Percentiles rank a stretch among this genome's conserved stretches.
phyloP scores from a whole-genome alignment of 2,329 filamentous ascomycete genomes.

The Monilinia fructigena region DNA sequence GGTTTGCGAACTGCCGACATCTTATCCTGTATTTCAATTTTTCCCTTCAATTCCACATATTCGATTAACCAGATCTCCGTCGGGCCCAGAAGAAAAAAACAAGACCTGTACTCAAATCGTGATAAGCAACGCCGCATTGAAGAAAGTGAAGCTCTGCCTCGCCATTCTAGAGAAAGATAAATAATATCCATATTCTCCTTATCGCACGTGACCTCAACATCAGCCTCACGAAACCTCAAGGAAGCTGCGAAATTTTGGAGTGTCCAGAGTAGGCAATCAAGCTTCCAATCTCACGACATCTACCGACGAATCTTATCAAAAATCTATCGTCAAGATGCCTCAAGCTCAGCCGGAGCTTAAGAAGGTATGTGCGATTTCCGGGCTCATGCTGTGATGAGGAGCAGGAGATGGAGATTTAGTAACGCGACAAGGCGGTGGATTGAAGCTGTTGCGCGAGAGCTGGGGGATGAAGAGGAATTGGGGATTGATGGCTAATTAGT shows the following conservation, averaged over 20 bases:
- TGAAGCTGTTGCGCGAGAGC: slow-evolving; percentile 23
- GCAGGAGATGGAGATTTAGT: neutral
- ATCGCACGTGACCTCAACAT: slow-evolving; percentile 36
- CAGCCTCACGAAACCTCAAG: slow-evolving; percentile 23
- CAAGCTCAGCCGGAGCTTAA: slow-evolving; percentile 98
- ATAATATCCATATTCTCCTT: slow-evolving; percentile 20
- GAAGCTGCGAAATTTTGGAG: slow-evolving; percentile 25
- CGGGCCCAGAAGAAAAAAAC: too few relatives aligned
- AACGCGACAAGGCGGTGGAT: slow-evolving; percentile 24
- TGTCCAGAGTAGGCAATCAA: slow-evolving; percentile 12
- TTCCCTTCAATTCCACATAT: neutral
- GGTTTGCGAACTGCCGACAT: slow-evolving; percentile 47
- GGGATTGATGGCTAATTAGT: slow-evolving; percentile 54
- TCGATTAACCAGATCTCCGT: neutral
- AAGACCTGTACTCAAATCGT: neutral
- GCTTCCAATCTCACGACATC: slow-evolving; percentile 23
- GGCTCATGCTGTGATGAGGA: neutral
- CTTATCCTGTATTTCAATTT: neutral
- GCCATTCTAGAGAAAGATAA: slow-evolving; percentile 1
- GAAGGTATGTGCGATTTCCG: slow-evolving; percentile 64
- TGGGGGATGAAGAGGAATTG: slow-evolving; percentile 42
- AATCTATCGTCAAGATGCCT: slow-evolving; percentile 64
- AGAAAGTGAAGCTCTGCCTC: slow-evolving; percentile 10
- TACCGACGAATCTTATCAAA: slow-evolving; percentile 21
- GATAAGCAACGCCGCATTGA: neutral